Base-by-base conservation (phyloP, 164 flowering plant genomes). In the Umbilicus rupestris region DNA sequence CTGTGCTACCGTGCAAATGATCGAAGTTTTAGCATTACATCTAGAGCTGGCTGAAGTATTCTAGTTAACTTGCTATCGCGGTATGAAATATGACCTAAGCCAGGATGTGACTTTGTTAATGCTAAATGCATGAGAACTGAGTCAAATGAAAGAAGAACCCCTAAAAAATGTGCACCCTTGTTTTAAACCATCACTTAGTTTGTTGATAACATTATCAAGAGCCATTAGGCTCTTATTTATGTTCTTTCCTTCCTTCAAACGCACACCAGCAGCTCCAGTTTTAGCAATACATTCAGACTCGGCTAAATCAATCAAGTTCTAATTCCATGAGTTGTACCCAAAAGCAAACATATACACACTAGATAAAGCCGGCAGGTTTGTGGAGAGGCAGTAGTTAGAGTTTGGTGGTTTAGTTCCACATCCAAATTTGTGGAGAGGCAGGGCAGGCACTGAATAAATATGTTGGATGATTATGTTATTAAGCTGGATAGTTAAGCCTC, bases 271-370 rank as follows among this genome's bases (percentile, higher is more conserved):
- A 73, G 93, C 96, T 74, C 97, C 97, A 70, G 98, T 95, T 81
- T 95, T 92, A 59, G 96, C 94, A 66, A 92, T 87, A 30, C 99
- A 76, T 73, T 95, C 99, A 26, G 97, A 92, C 26, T 98, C 99
- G 65, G 98, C 98, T 77, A 95, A 79, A 76, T 95, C 99, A 42
- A 95, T 98, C 79, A 95, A 81, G 69, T 95, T 95, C 99, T 95
- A 65, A 19, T 55, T 52, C 47, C 37, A 52, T 28, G 17, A 46
- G 64, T 6, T 35, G 44, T 24, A 50, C 31, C 63, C 9, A 65
- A 63, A 31, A 39, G 37, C 19, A 17, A 5, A 35, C 68, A 52
- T 20, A 33, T 19, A 7, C 7, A 42, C n/a, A 15, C 46, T n/a
- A n/a, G n/a, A n/a, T n/a, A n/a, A n/a, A n/a, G n/a, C n/a, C n/a